phyloP scores from a whole-genome alignment of 2,329 filamentous ascomycete species.

The Aspergillus tamarii region DNA sequence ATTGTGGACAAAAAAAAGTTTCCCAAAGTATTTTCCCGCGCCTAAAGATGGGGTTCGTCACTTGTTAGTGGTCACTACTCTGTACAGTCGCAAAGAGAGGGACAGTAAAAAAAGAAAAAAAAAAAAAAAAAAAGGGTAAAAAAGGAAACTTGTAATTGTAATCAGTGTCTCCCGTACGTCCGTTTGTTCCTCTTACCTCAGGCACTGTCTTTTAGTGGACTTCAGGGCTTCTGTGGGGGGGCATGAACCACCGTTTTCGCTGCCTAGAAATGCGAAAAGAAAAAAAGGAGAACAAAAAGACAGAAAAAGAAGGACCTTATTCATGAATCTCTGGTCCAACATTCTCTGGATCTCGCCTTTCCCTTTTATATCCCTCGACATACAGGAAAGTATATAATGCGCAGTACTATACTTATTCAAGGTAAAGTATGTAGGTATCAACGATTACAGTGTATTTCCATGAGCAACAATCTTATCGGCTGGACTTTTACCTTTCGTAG shows the following conservation, averaged over 20 bases:
- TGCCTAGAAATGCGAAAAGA: slow-evolving; percentile 6
- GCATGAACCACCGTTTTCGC: slow-evolving; percentile 20
- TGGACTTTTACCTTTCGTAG: not conserved
- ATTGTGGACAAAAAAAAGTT: slow-evolving; percentile 10
- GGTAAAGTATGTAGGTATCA: not conserved
- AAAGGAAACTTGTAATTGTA: slow-evolving; percentile 12
- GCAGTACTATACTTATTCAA: not conserved
- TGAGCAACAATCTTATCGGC: not conserved
- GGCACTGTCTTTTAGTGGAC: slow-evolving; percentile 18
- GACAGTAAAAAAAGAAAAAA: slow-evolving; percentile 7
- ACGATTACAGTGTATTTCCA: not conserved
- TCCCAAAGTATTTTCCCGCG: slow-evolving; percentile 1
- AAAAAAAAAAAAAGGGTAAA: slow-evolving; percentile 2
- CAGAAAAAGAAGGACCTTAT: not conserved
- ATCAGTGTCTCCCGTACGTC: slow-evolving; percentile 25
- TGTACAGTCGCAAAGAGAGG: slow-evolving; percentile 7
- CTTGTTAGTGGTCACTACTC: not conserved
- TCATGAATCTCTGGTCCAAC: slow-evolving; percentile 2
- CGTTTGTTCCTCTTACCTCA: slow-evolving; percentile 13
- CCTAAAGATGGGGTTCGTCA: slow-evolving; percentile 2
- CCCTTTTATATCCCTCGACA: not conserved
- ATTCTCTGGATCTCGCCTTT: not conserved
- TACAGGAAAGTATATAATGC: not conserved
- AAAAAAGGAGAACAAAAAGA: not conserved
- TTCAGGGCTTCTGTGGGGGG: slow-evolving; percentile 32